Base-by-base conservation (phyloP, 2,329 filamentous ascomycete species). In the Dothistroma septosporum region DNA sequence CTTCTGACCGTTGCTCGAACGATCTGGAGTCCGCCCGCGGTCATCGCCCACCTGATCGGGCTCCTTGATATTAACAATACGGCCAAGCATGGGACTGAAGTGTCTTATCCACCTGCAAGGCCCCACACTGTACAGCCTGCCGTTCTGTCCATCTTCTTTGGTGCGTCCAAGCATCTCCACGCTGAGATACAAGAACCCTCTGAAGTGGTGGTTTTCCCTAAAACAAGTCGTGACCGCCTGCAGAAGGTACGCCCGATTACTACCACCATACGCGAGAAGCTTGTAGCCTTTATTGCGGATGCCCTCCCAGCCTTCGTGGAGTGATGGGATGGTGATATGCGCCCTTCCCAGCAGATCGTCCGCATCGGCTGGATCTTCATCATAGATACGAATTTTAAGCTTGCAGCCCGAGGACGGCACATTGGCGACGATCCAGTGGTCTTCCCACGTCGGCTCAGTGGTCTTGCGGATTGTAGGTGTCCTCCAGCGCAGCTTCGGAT, bases 271-370 rank as follows among this genome's bases (percentile, higher is more conserved):
- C 78, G 94, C 96, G 80, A 90, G 92, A 59, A 94, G 85, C 57
- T 86, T 82, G 72, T 86, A 94, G 14, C 79, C 76, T 62, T 85
- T 79, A 59, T 87, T 80, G 4, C 82, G 81, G 55, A 92, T 83
- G 0, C 89, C 90, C 9, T 77, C 68, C 90, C 90, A 95, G 44
- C 81, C 74, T 47, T 88, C 85, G 53, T 79, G 79, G 7, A 96
- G 72, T 1, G 76, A 72, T 11, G 81, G 76, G 0, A 89, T 85
- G 19, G 83, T 76, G 57, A 96, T 79, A 52, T 91, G 91, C 3
- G 91, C 90, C 70, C 94, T 95, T 11, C 93, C 93, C 21, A 97
- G 82, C 28, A 91, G 83, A 76, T 97, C 93, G 72, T 97, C 89
- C 66, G 89, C 85, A 73, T 97, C 90, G 1, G 87, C 85, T 35